Percentiles rank a stretch among this genome's conserved stretches.
Conservation (phyloP, 352 stramenopile genomes). For the Phytophthora ohioensis region DNA sequence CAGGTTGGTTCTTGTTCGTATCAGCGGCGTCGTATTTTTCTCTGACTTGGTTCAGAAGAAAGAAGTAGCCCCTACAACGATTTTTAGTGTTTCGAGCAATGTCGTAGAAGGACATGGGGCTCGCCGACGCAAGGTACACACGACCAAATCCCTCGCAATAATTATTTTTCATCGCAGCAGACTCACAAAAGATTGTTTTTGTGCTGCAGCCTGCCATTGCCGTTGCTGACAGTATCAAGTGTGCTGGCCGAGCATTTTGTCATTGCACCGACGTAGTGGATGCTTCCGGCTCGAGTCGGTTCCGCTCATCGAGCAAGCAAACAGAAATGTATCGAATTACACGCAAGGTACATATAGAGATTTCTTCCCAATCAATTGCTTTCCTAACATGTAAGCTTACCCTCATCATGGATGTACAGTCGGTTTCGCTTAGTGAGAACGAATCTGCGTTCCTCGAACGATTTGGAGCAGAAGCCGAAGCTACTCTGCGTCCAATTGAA, state of each 20-base stretch:
- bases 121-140: slow-evolving; percentile 24
- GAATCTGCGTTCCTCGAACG: slow-evolving; percentile 63
- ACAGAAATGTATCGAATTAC: slow-evolving; percentile 64
- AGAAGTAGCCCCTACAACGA: neutral
- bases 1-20: slow-evolving; percentile 60
- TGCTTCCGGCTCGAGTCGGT: slow-evolving; percentile 18
- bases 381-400: neutral
- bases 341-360: slow-evolving; percentile 47
- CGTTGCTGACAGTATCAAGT: slow-evolving; percentile 39
- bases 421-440: slow-evolving; percentile 62
- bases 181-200: slow-evolving; percentile 4
- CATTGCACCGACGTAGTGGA: slow-evolving; percentile 43
- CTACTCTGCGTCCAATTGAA: slow-evolving; percentile 32
- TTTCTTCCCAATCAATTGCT: neutral
- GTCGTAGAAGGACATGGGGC: neutral
- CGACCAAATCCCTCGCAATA: neutral
- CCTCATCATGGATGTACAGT: slow-evolving; percentile 38
- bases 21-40: slow-evolving; percentile 65
- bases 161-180: neutral
- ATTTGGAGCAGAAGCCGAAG: slow-evolving; percentile 67
- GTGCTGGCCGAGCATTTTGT: slow-evolving; percentile 56
- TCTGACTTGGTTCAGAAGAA: slow-evolving; percentile 55
- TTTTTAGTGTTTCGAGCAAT: neutral
- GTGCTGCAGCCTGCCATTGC: slow-evolving; percentile 22
- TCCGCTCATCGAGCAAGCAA: slow-evolving; percentile 27